phyloP scores from a whole-genome alignment of 2,329 filamentous ascomycete species.

The Rhynchosporium graminicola region DNA sequence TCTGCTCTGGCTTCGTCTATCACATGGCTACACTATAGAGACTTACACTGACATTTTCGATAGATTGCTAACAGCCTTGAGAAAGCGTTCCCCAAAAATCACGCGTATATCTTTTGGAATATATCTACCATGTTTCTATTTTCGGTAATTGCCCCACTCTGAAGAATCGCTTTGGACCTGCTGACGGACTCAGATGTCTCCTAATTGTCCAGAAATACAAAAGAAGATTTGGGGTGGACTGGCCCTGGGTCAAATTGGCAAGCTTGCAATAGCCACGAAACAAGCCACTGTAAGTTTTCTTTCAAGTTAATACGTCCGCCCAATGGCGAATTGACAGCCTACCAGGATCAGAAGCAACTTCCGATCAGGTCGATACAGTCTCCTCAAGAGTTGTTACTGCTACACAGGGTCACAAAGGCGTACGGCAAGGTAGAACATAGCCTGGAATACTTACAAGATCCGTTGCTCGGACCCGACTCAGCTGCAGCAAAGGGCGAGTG shows the following conservation, averaged over 20 bases:
- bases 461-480: conserved; percentile 39
- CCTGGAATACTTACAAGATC: conserved; percentile 37
- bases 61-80: conserved; percentile 41
- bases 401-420: conserved; percentile 36
- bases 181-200: conserved; percentile 32
- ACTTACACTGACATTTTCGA: not conserved
- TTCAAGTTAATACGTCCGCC: not conserved
- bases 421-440: conserved; percentile 34
- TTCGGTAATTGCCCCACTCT: conserved; percentile 32
- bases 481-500: conserved; percentile 40
- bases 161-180: not conserved
- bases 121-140: conserved; percentile 39
- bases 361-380: conserved; percentile 40
- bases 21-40: not conserved
- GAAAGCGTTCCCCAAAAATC: conserved; percentile 39
- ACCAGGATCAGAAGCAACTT: conserved; percentile 34
- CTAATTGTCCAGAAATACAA: conserved; percentile 34
- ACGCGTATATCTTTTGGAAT: conserved; percentile 41
- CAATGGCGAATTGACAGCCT: conserved; percentile 9
- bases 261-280: conserved; percentile 39
- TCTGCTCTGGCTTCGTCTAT: not conserved
- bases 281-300: conserved; percentile 34
- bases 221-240: conserved; percentile 37
- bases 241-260: conserved; percentile 36
- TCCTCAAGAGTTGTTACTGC: conserved; percentile 40